These are phyloP conservation scores for Acer saccharum DNA, from an alignment of 345 rosid genomes.

Conservation along the genomic window DNA sequence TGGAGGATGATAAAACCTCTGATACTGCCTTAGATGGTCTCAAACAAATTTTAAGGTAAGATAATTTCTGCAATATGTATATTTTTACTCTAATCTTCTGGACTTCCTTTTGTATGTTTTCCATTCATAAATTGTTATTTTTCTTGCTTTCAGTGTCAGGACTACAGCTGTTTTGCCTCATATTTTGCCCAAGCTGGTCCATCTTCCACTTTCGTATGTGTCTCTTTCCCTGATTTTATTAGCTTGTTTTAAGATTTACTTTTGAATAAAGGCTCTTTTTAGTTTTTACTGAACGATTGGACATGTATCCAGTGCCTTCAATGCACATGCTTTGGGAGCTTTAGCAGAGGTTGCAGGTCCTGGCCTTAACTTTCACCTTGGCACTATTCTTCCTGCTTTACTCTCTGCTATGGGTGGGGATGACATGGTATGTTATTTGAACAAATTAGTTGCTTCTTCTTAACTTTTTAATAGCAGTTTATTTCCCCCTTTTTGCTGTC, in stretches of 20 bases:
- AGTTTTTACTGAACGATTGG: constrained; percentile 13
- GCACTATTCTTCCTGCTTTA: constrained; percentile 89
- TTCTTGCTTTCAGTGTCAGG: constrained; percentile 69
- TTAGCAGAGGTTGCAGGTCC: constrained; percentile 98
- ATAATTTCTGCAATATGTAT: not conserved
- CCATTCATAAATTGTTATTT: constrained; percentile 25
- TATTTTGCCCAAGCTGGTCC: constrained; percentile 93
- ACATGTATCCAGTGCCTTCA: constrained; percentile 68
- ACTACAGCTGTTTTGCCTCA: constrained; percentile 98
- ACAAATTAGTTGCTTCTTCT: not conserved
- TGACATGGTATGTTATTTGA: constrained; percentile 49
- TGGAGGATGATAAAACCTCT: constrained; percentile 90
- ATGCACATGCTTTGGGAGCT: constrained; percentile 98
- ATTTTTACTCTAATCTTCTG: constrained; percentile 12
- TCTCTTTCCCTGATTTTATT: constrained; percentile 27
- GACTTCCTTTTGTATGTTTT: constrained; percentile 15
- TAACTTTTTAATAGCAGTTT: not conserved
- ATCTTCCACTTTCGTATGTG: constrained; percentile 89
- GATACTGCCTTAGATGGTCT: constrained; percentile 96
- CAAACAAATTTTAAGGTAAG: constrained; percentile 88
- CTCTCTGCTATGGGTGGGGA: constrained; percentile 83
- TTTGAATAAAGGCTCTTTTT: not conserved
- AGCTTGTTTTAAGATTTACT: not conserved
- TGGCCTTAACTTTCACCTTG: constrained; percentile 85
- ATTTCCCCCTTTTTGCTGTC: not conserved